Base-by-base conservation (phyloP, 768 basidiomycete species). In the Pisolithus orientalis region DNA sequence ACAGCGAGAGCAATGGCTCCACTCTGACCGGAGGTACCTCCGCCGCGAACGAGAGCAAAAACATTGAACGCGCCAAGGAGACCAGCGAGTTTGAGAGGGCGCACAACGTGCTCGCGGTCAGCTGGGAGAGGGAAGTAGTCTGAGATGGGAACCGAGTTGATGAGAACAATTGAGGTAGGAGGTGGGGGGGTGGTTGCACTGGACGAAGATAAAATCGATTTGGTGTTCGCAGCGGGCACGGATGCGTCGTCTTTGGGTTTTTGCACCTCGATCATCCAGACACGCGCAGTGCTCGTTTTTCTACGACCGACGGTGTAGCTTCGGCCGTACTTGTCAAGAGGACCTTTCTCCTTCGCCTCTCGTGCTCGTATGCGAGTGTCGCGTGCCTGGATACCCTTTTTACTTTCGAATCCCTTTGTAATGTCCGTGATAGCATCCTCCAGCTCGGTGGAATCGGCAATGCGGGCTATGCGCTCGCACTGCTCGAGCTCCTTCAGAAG, bases 11-110 rank as follows among this genome's bases (percentile, higher is more conserved):
- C 81, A 24, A 94, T 71, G 4, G 94, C 94, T 16, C 86, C 92
- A n/a, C 91, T 86, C 65, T 97, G 94, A 2, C 94, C 93, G 0
- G 88, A 86, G n/a, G 80, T 84, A 1, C 95, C 95, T 13, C 94
- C 94, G 5, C 93, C 93, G 28, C 89, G 76, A 31, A 83, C 83
- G 38, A 93, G 74, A 13, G 85, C 79, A 50, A 85, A 85, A 4
- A 84, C 64, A 51, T 85, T 98, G 74, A 84, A 98, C 27, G 84
- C 88, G 17, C 93, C 93, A 10, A 97, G 68, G 27, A 87, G 72
- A 21, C 91, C 90, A 0, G 91, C 82, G 24, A 97, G 71, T 60
- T 86, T 87, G 54, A 99, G 73, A 1, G 96, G 94, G 16, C 89
- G 82, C 21, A 93, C 75, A 50, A 94, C 75, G 13, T 81, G 76